Evolutionary conservation across 2,329 filamentous ascomycete species (phyloP), one percentile per base, ranked within the genome.

Genomic region (Aspergillus aculeatinus): DNA sequence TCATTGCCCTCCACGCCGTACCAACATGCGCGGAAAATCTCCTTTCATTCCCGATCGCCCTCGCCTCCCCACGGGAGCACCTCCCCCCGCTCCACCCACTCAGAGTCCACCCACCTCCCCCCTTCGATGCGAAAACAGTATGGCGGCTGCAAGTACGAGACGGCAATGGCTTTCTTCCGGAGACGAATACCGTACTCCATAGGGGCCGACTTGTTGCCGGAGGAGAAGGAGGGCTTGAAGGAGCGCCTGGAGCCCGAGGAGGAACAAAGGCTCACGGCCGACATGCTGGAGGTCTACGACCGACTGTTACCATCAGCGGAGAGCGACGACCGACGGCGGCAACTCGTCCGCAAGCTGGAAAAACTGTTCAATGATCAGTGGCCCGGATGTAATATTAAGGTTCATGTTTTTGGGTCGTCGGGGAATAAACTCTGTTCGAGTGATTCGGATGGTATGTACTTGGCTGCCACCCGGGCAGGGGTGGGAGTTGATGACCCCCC

Each of bases 331-430:
- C 88, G 91, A 65, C 84, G 94, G 61, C 82, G 84, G 65, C 87
- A 85, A 69, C 85, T 99, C 68, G 87, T 97, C n/a, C 81, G 83
- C 66, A 99, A 98, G 79, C 79, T 99, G 70, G 90, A 96, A 76
- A 88, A 85, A 66, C 86, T 98, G 47, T 87, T 99, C 73, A 95
- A 96, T 70, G 85, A 90, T 7, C 87, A 96, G 72, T 99, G 94
- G 91, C 95, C 95, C 1, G 92, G 90, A 1, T 89, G 92, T 70
- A 85, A 96, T 62, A 97, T 97, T 71, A 88, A 86, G 66, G 95
- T 97, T 39, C 89, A 95, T 74, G 87, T 98, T 16, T 99, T 99
- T 83, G 95, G 95, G n/a, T 98, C 95, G 5, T 98, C 95, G 4
- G 95, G 95, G 51, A 99, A 99, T 76, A 80, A 95, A 74, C 81